Percentiles rank a stretch among this genome's conserved stretches.
Conservation (phyloP, 257 asterid species). For the Catharanthus roseus region DNA sequence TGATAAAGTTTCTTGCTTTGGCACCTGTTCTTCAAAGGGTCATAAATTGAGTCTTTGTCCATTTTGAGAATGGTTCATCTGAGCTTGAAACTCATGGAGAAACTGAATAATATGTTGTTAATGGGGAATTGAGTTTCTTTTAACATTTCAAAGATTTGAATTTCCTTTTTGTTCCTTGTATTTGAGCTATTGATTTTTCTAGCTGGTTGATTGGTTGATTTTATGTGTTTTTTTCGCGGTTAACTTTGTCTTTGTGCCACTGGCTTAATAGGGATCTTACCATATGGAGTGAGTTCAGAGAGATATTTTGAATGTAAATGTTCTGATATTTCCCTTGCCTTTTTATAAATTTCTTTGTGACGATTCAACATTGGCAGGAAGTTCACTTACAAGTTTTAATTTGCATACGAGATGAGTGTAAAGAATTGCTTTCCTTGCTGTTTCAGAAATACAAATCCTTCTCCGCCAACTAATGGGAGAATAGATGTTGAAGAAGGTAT, state of each 20-base stretch:
- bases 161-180: not conserved
- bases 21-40: not conserved
- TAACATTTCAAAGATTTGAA: not conserved
- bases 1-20: not conserved
- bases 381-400: not conserved
- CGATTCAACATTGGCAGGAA: slow-evolving; percentile 5
- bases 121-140: not conserved
- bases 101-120: not conserved
- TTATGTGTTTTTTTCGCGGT: not conserved
- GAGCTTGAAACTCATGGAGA: not conserved
- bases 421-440: slow-evolving; percentile 9
- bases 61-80: not conserved
- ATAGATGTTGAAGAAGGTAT: slow-evolving; percentile 55
- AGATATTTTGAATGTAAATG: too few species aligned
- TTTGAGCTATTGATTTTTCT: not conserved
- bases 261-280: not conserved
- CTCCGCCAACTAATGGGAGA: slow-evolving; percentile 26
- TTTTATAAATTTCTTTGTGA: not conserved
- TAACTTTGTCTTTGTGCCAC: not conserved
- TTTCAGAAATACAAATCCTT: slow-evolving; percentile 4
- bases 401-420: not conserved
- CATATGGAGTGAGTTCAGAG: too few species aligned
- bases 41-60: not conserved
- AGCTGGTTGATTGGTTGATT: not conserved
- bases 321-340: not conserved